These are phyloP conservation scores for Didymella segeticola DNA, from an alignment of 2,329 filamentous ascomycete genomes.

Conservation along the genomic window DNA sequence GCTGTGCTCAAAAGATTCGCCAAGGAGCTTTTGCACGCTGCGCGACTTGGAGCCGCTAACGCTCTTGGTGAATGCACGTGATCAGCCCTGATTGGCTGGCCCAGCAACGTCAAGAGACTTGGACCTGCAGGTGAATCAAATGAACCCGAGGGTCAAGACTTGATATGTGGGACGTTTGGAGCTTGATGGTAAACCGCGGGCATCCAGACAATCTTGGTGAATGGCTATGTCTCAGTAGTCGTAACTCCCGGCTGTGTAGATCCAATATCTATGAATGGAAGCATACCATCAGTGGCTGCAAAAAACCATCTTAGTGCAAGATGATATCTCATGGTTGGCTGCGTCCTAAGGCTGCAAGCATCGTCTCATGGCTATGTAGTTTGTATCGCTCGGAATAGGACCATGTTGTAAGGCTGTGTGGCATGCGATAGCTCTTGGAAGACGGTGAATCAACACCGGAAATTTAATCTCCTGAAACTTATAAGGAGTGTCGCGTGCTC, in stretches of 20 bases:
- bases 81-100: constrained; percentile 16
- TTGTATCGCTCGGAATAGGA: background rate
- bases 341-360: constrained; percentile 20
- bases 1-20: constrained; percentile 32
- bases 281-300: constrained; percentile 4
- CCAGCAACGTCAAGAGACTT: constrained; percentile 26
- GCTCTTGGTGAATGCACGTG: constrained; percentile 30
- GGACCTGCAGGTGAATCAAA: constrained; percentile 13
- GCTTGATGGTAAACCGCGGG: constrained; percentile 10
- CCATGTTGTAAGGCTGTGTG: constrained; percentile 19
- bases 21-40: constrained; percentile 20
- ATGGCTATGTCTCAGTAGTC: constrained; percentile 24
- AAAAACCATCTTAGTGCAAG: constrained; percentile 2
- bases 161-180: background rate
- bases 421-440: constrained; percentile 2
- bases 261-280: constrained; percentile 1
- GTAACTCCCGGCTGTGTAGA: constrained; percentile 30
- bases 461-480: constrained; percentile 4
- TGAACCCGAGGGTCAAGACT: constrained; percentile 1
- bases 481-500: constrained; percentile 28
- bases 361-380: constrained; percentile 15
- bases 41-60: constrained; percentile 25
- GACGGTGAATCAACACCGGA: background rate
- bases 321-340: constrained; percentile 7
- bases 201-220: constrained; percentile 8